Percentiles rank a stretch among this genome's conserved stretches.
Evolutionary conservation across 306 rosid genomes (phyloP).

Genomic region (Luffa acutangula): DNA sequence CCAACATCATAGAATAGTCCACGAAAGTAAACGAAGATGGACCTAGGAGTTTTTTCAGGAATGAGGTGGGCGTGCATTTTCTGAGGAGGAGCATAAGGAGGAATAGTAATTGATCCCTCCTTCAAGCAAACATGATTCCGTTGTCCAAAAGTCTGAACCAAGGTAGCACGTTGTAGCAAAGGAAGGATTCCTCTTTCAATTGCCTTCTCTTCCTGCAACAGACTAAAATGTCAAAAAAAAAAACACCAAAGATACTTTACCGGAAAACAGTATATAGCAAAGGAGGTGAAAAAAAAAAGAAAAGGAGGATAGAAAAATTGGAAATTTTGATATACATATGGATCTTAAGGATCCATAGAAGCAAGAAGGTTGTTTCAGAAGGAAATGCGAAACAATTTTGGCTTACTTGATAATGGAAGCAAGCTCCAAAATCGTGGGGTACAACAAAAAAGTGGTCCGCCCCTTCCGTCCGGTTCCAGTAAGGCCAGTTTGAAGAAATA

Average conservation of each 20-base stretch:
- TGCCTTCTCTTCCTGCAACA: conserved; percentile 76
- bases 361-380: background rate
- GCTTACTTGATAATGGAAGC: conserved; percentile 88
- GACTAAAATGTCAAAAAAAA: conserved; percentile 1
- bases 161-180: conserved; percentile 65
- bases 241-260: background rate
- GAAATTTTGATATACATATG: background rate
- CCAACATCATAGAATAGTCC: conserved; percentile 90
- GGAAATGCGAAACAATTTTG: background rate
- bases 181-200: conserved; percentile 85
- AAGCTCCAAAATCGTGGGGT: conserved; percentile 96
- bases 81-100: conserved; percentile 94
- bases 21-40: conserved; percentile 83
- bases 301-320: background rate
- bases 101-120: conserved; percentile 76
- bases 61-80: conserved; percentile 77
- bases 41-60: conserved; percentile 68
- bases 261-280: background rate
- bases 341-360: background rate
- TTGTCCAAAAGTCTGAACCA: conserved; percentile 92
- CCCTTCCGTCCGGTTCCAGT: conserved; percentile 92
- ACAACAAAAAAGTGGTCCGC: conserved; percentile 94
- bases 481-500: conserved; percentile 97
- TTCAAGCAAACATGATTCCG: conserved; percentile 83
- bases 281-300: background rate